Conservation (phyloP, 2,329 filamentous ascomycete genomes). For the Trichoderma lentiforme region DNA sequence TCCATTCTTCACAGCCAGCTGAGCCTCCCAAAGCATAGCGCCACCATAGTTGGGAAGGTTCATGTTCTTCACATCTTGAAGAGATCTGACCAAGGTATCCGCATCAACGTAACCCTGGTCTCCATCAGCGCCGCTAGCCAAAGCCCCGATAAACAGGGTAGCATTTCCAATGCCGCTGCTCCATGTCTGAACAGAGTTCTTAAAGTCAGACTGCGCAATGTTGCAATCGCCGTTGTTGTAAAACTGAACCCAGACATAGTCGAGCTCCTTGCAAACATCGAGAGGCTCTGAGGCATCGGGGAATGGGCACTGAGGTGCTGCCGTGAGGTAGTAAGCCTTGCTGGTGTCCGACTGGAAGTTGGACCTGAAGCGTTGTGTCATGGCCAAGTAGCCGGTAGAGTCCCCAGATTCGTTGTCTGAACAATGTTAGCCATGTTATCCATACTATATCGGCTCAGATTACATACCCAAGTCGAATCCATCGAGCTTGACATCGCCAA, state of each 20-base stretch:
- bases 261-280: neutral
- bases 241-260: conserved; percentile 29
- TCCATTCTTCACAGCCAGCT: neutral
- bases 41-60: neutral
- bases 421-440: neutral
- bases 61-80: neutral
- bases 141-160: conserved; percentile 58
- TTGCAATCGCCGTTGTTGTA: conserved; percentile 65
- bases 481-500: neutral
- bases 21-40: neutral
- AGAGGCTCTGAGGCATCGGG: neutral
- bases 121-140: conserved; percentile 40
- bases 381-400: neutral
- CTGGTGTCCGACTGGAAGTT: neutral
- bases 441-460: neutral
- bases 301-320: neutral
- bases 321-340: neutral
- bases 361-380: neutral
- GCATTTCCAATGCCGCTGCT: conserved; percentile 56
- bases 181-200: conserved; percentile 62
- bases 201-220: conserved; percentile 49
- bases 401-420: neutral
- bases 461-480: neutral
- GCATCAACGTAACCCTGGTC: neutral
- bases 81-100: neutral